phyloP scores from a whole-genome alignment of 2,329 filamentous ascomycete genomes.

The Leptographium wingfieldii region DNA sequence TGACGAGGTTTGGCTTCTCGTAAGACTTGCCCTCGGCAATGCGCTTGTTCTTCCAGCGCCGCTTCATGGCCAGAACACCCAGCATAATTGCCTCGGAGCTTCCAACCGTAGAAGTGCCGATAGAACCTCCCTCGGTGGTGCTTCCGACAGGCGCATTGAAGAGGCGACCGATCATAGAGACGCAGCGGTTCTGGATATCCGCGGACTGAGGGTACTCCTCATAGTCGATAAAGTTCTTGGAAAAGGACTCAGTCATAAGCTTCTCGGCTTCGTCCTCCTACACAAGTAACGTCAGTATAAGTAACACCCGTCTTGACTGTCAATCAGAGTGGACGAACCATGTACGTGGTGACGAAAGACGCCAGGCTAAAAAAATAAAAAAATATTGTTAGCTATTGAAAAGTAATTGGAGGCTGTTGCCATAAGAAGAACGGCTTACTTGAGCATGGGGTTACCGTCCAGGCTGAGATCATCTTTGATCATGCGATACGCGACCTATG shows the following conservation, averaged over 20 bases:
- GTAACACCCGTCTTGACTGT: too few species aligned
- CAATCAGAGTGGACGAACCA: slow-evolving; percentile 40
- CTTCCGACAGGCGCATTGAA: slow-evolving; percentile 61
- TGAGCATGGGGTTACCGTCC: slow-evolving; percentile 82
- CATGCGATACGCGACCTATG: slow-evolving; percentile 73
- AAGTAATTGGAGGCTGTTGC: neutral
- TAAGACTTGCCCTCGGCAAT: slow-evolving; percentile 69
- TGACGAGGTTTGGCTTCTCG: slow-evolving; percentile 80
- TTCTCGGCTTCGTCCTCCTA: slow-evolving; percentile 91
- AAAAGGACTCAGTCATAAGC: slow-evolving; percentile 83
- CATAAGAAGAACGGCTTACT: slow-evolving; percentile 33
- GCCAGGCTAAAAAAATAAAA: slow-evolving; percentile 48
- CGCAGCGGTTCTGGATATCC: slow-evolving; percentile 84
- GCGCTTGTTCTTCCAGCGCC: slow-evolving; percentile 79
- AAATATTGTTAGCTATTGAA: neutral
- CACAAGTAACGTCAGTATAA: neutral
- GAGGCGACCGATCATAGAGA: slow-evolving; percentile 78
- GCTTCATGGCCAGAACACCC: slow-evolving; percentile 83
- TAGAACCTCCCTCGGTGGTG: slow-evolving; percentile 44
- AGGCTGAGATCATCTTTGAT: slow-evolving; percentile 90
- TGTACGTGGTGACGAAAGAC: slow-evolving; percentile 91
- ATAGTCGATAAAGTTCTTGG: slow-evolving; percentile 93
- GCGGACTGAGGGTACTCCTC: slow-evolving; percentile 73
- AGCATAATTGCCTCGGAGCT: slow-evolving; percentile 85
- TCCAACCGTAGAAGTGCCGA: slow-evolving; percentile 82